Evolutionary conservation across 2,329 filamentous ascomycete genomes (phyloP), one percentile per base, ranked within the genome.

Genomic region (Colletotrichum simmondsii): DNA sequence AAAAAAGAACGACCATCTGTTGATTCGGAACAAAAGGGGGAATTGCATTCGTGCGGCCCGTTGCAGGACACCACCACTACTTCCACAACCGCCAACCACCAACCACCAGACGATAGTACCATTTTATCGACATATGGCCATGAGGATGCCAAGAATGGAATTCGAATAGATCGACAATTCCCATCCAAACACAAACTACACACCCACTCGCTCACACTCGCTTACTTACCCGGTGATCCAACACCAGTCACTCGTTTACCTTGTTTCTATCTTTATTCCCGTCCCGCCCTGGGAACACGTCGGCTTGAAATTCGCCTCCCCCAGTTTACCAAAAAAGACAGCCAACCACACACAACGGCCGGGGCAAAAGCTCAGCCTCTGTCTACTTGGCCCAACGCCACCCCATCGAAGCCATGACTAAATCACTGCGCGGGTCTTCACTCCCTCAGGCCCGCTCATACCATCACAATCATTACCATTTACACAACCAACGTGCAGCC

Each of bases 361-460:
- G 57, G 67, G 70, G 49, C 16, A 54, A 60, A 60, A 52, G 66
- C 70, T 65, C 70, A 72, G 70, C 70, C 70, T 65, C 70, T 70
- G 70, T 66, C 70, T 72, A 49, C 68, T 28, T 61, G 69, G 62
- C 66, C 65, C 60, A 30, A 66, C 67, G 74, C 74, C 73, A 69
- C 65, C 82, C 83, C 80, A 79, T 82, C 81, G 81, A 77, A 82
- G 81, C 81, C 75, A 87, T 87, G 85, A 84, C 83, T 80, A 83
- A 84, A 80, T 80, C 82, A 79, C 80, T 78, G 76, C 82, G 80
- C 80, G 84, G 83, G 83, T 81, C 85, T 85, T 85, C 85, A 85
- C 84, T 87, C 82, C 77, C 83, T 85, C 85, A 86, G 85, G 80
- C 83, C 81, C 84, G 82, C 76, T 76, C 70, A 52, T 65, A 80